These are phyloP conservation scores for Aspergillus brunneoviolaceus DNA, from an alignment of 2,329 filamentous ascomycete species.

Conservation along the genomic window DNA sequence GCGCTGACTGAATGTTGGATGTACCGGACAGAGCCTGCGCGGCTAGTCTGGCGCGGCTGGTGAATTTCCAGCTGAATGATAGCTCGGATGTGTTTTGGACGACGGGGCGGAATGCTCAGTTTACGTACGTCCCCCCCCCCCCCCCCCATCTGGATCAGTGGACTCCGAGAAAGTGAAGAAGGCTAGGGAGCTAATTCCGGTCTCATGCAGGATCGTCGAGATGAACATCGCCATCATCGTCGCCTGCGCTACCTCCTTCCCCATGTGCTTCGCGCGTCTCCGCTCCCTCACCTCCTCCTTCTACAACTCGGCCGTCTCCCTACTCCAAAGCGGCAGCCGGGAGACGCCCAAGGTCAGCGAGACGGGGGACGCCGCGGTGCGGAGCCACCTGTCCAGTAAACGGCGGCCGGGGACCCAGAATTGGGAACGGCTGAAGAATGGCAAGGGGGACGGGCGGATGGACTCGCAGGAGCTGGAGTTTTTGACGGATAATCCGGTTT, in stretches of 20 bases:
- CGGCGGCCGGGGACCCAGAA: neutral
- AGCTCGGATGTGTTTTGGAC: neutral
- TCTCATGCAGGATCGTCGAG: neutral
- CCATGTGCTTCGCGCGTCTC: neutral
- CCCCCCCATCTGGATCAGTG: neutral
- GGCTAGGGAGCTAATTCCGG: neutral
- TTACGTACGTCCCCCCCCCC: neutral
- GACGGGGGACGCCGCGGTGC: neutral
- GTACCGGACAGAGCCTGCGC: neutral
- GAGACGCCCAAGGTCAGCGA: neutral
- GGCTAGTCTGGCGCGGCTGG: slow-evolving; percentile 1
- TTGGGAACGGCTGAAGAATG: neutral
- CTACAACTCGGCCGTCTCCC: neutral
- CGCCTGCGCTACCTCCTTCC: slow-evolving; percentile 2
- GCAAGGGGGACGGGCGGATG: neutral
- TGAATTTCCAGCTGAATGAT: neutral
- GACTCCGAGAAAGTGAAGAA: neutral
- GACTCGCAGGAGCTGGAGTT: neutral
- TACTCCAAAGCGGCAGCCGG: neutral
- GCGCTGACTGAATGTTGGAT: too few species aligned
- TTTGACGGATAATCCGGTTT: neutral
- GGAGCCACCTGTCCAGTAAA: neutral
- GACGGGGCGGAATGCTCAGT: neutral
- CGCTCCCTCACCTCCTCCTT: neutral
- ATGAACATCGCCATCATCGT: slow-evolving; percentile 7